Base-by-base conservation (phyloP, 1,139 yeast species). In the Nakaseomyces bracarensis region DNA sequence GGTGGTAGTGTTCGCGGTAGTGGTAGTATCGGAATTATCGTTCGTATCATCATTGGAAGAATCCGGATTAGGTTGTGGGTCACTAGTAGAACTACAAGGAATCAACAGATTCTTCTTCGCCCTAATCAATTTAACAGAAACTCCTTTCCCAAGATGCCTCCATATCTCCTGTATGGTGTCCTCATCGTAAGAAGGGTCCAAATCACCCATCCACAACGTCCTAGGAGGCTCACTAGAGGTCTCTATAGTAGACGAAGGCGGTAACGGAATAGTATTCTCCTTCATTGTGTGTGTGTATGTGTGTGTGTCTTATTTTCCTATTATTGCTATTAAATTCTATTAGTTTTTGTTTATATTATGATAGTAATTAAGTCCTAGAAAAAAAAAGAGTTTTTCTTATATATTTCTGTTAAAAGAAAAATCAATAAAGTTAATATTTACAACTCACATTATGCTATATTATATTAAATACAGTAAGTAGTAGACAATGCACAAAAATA, bases 181-280 rank as follows among this genome's bases (percentile, higher is more conserved):
- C 60, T 87, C 96, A 49, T 82, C 87, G 79, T 93, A 83, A 64
- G 77, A 71, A 1, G 93, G 85, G 53, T 87, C 96, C 38, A 89
- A 67, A 60, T 87, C 96, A 9, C 96, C 97, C 96, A 89, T 89
- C 96, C 96, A 87, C 42, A 86, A 61, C 2, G 82, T 77, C 45
- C 77, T 64, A 27, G 81, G 80, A 11, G 73, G 68, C 13, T 67
- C 66, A 13, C 11, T 25, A 3, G 51, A 48, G 2, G 46, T 48
- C 25, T 40, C 43, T 5, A 50, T 36, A 3, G 52, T 49, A 10
- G 48, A 43, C 15, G 44, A 25, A 16, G 46, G 48, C 9, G 45
- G 46, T 13, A 33, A 19, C n/a, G 49, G 49, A 21, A 44, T 44
- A 36, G 33, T n/a, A 13, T 30, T 35, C 9, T 8, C 34, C 22